A percentile compares a stretch with the other conserved stretches of the same genome.
Evolutionary conservation across 208 protist species (phyloP).

Genomic region (Leishmania gerbilli): DNA sequence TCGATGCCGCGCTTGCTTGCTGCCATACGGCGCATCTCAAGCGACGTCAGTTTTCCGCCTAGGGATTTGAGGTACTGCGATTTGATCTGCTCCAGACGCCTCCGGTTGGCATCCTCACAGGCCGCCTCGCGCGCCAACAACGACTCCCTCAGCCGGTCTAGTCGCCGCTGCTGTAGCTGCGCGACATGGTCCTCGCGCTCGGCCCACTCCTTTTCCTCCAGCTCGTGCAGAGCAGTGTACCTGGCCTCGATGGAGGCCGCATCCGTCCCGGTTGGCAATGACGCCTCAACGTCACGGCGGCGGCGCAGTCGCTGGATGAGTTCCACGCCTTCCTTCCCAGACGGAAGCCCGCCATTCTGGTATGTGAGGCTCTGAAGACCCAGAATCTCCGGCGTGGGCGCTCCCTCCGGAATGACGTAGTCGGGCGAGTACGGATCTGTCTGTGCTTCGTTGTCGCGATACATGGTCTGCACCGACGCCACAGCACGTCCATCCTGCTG

Average conservation of each 20-base stretch:
- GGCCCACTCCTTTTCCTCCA: slow-evolving; percentile 87
- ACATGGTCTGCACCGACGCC: slow-evolving; percentile 60
- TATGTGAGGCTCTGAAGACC: slow-evolving; percentile 66
- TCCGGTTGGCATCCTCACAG: slow-evolving; percentile 57
- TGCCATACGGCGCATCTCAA: slow-evolving; percentile 39
- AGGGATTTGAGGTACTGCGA: slow-evolving; percentile 48
- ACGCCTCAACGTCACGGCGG: slow-evolving; percentile 75
- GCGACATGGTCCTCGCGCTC: slow-evolving; percentile 83
- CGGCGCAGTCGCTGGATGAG: slow-evolving; percentile 89
- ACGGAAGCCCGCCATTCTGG: slow-evolving; percentile 68
- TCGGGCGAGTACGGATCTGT: slow-evolving; percentile 91
- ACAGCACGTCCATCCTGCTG: slow-evolving; percentile 9
- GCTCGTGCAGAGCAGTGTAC: slow-evolving; percentile 57
- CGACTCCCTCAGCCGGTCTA: slow-evolving; percentile 53
- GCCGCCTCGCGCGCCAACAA: slow-evolving; percentile 68
- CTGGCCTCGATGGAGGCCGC: slow-evolving; percentile 51
- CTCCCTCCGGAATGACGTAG: slow-evolving; percentile 75
- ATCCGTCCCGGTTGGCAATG: slow-evolving; percentile 51
- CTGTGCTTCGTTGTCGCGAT: slow-evolving; percentile 88
- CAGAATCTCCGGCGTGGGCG: slow-evolving; percentile 74
- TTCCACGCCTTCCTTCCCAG: slow-evolving; percentile 81
- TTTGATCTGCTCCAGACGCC: slow-evolving; percentile 66
- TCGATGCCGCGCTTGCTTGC: slow-evolving; percentile 37
- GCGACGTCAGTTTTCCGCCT: slow-evolving; percentile 41
- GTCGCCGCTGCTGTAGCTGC: slow-evolving; percentile 74